Evolutionary conservation across 495 filamentous ascomycete species (phyloP), one percentile per base, ranked within the genome.

Genomic region (Trichoderma reesei): DNA sequence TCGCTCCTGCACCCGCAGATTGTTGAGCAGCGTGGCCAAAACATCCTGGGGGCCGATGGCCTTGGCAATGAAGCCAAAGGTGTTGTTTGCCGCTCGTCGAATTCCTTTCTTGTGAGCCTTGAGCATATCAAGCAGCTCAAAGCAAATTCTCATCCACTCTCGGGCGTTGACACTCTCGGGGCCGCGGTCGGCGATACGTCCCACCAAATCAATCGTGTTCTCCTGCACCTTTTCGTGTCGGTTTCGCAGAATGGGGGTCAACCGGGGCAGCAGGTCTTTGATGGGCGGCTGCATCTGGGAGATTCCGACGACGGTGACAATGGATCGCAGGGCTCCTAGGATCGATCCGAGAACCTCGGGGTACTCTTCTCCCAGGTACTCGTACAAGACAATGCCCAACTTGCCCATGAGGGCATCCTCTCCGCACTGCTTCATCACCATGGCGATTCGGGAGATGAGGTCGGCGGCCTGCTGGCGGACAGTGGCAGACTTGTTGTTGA

Each of bases 61-160:
- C 78, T 98, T 99, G 70, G 95, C 95, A 70, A 99, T 99, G 84
- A 96, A 99, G 72, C 95, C 95, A 69, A 99, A 99, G 2, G 95
- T 99, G 80, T 99, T 99, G 84, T 99, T 99, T 65, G 95, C 95
- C 13, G 95, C 95, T 75, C 95, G 88, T 65, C 95, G 90, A 70
- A 99, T 99, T 64, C 95, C 93, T 82, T 97, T 97, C 77, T 98
- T 98, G 78, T 98, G 94, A 2, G 95, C 95, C 77, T 99, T 99
- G 66, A 99, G 85, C 94, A 99, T 98, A 77, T 99, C 95, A 42
- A 98, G 84, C 59, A 99, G 81, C 79, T 99, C 95, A 74, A 98
- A 99, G 78, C 95, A 98, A 73, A 99, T 99, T 69, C 95, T 85
- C 95, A 99, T 98, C 95, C 95, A 98, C 74, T 99, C 95, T 71